Evolutionary conservation across 2,329 filamentous ascomycete species (phyloP).

Genomic region (Amesomyces nigricolor): DNA sequence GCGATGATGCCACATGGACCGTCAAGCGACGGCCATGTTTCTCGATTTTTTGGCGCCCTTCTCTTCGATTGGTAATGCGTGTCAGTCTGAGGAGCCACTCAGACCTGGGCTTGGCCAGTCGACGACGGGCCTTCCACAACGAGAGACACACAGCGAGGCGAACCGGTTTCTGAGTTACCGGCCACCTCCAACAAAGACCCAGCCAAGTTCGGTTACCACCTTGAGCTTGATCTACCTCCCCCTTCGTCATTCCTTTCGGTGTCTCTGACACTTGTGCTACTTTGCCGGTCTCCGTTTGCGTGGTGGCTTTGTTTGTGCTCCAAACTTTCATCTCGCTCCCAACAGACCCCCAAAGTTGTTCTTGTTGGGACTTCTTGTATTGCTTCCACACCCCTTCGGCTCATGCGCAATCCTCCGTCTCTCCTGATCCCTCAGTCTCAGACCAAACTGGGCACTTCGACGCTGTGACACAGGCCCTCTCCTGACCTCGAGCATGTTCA

Average conservation of each 20-base stretch:
- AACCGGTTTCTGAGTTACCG: neutral
- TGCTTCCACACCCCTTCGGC: neutral
- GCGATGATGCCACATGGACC: neutral
- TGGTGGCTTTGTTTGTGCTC: neutral
- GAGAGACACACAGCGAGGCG: slow-evolving; percentile 16
- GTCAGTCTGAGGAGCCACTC: slow-evolving; percentile 7
- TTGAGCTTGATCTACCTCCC: neutral
- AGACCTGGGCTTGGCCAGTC: slow-evolving; percentile 6
- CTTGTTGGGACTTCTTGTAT: neutral
- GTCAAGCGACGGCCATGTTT: slow-evolving; percentile 6
- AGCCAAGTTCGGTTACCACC: neutral
- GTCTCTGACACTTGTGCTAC: neutral
- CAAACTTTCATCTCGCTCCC: neutral
- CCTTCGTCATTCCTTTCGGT: neutral
- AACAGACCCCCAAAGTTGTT: neutral
- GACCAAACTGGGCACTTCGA: neutral
- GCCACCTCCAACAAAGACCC: neutral
- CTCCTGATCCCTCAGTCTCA: neutral
- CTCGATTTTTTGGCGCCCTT: neutral
- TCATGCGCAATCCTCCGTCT: neutral
- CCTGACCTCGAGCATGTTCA: slow-evolving; percentile 25
- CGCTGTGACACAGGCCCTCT: slow-evolving; percentile 1
- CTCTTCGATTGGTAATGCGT: slow-evolving; percentile 15
- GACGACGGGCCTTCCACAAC: neutral
- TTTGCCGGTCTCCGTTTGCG: neutral